Evolutionary conservation across 148 eudicot genomes (phyloP).

Genomic region (Fagopyrum homotropicum): DNA sequence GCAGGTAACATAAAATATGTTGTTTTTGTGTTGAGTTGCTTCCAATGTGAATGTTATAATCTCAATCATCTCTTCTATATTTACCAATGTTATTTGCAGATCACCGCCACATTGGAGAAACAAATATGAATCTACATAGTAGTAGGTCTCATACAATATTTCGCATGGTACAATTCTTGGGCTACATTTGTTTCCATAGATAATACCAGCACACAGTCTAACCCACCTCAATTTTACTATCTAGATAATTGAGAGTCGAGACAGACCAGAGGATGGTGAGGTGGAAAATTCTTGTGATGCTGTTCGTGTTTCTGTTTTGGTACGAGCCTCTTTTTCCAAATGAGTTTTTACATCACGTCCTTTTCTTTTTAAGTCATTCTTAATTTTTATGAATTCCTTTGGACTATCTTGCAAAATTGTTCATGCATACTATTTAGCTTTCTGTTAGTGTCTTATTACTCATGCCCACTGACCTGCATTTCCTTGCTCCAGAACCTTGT

Average conservation of each 20-base stretch:
- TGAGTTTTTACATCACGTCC: neutral
- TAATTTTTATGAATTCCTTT: neutral
- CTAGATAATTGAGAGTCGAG: conserved; percentile 95
- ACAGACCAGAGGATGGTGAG: conserved; percentile 65
- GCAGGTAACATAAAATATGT: neutral
- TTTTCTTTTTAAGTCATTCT: neutral
- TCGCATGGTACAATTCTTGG: conserved; percentile 65
- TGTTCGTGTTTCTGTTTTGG: conserved; percentile 95
- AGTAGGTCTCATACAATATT: conserved; percentile 97
- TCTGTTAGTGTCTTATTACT: neutral
- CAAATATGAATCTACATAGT: conserved; percentile 93
- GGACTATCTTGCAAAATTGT: neutral
- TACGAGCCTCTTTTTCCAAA: conserved; percentile 20
- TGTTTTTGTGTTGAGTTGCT: neutral
- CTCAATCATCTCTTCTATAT: neutral
- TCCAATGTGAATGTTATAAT: neutral
- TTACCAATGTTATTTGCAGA: conserved; percentile 32
- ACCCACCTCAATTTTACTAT: conserved; percentile 16
- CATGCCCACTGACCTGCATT: neutral
- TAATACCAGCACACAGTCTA: neutral
- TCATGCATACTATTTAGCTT: neutral
- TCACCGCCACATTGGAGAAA: conserved; percentile 94
- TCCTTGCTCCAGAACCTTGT: conserved; percentile 62
- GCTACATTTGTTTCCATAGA: neutral
- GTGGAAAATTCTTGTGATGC: conserved; percentile 77